Evolutionary conservation across 2,329 filamentous ascomycete species (phyloP), one percentile per base, ranked within the genome.

Genomic region (Colletotrichum aenigma): DNA sequence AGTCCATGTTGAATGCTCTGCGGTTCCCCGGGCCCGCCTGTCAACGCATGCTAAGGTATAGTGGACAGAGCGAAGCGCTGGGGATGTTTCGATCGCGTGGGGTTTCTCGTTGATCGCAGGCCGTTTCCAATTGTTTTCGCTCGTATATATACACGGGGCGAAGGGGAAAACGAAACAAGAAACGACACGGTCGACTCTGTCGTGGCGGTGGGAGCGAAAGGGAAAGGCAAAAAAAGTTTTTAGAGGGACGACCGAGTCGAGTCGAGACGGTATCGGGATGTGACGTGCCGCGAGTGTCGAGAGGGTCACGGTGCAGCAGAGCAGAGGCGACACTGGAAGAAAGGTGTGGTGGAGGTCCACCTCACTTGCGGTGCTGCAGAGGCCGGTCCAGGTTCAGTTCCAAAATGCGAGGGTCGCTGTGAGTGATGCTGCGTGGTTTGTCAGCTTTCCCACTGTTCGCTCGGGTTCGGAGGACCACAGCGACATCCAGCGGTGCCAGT

Each of bases 1-100:
- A 69, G 24, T 73, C 75, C 76, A 78, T 78, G 64, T 62, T 69
- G 75, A 62, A 74, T 55, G 60, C 34, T 48, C 36, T 62, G 65
- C 73, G 58, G 60, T 69, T 69, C 73, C 68, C 74, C 66, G 43
- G 68, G 48, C 66, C 70, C 66, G 74, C 74, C 71, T 62, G 74
- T 76, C 66, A 69, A 70, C 55, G 69, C 74, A 76, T 75, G 70
- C 69, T 76, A 76, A 38, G 34, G 26, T 52, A 26, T 28, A 15
- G 28, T 43, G 15, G 66, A 76, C 52, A 55, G 64, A 64, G 66
- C 38, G 65, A 56, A 56, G 43, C 70, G 24, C 36, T 70, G 7
- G 55, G 48, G 21, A 52, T 32, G 12, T 55, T 16, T 64, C 56
- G 58, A 24, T 38, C 34, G 56, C 56, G n/a, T n/a, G 26, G 8